phyloP scores from a whole-genome alignment of 106 monocot genomes.

The Dioscorea alata region DNA sequence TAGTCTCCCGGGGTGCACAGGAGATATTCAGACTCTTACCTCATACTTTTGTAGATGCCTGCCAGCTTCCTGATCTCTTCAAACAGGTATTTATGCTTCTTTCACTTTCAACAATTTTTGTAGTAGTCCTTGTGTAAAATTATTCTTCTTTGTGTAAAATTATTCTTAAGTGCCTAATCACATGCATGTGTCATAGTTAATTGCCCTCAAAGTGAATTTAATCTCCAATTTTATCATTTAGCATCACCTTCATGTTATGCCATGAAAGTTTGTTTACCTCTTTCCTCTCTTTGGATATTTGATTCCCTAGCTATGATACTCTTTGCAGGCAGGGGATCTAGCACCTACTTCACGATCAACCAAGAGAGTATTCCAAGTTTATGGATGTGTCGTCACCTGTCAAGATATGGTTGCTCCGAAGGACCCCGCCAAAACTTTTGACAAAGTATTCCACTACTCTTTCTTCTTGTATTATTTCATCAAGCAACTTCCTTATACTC shows the following conservation, averaged over 20 bases:
- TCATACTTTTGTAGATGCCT: constrained; percentile 74
- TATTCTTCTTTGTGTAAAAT: too few species aligned
- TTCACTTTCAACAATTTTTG: background rate
- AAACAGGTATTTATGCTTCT: constrained; percentile 33
- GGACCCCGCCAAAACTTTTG: constrained; percentile 49
- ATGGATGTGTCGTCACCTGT: constrained; percentile 82
- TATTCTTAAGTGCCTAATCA: too few species aligned
- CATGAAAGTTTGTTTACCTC: too few species aligned
- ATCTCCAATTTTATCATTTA: too few species aligned
- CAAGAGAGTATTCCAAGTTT: constrained; percentile 79
- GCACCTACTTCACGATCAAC: constrained; percentile 33
- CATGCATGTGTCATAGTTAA: too few species aligned
- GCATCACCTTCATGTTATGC: too few species aligned
- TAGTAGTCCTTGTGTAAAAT: too few species aligned
- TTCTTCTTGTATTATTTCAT: background rate
- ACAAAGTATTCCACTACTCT: constrained; percentile 45
- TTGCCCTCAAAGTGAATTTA: too few species aligned
- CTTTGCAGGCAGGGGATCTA: constrained; percentile 36
- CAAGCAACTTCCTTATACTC: background rate
- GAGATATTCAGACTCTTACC: constrained; percentile 99
- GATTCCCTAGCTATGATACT: too few species aligned
- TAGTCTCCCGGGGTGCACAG: constrained; percentile 96
- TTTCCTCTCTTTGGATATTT: too few species aligned
- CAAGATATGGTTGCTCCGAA: constrained; percentile 87
- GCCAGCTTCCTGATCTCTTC: constrained; percentile 62